A percentile compares a stretch with the other conserved stretches of the same genome.
These are phyloP conservation scores for Pseudogymnoascus sp. DNA, from an alignment of 2,329 filamentous ascomycete genomes.

Conservation along the genomic window DNA sequence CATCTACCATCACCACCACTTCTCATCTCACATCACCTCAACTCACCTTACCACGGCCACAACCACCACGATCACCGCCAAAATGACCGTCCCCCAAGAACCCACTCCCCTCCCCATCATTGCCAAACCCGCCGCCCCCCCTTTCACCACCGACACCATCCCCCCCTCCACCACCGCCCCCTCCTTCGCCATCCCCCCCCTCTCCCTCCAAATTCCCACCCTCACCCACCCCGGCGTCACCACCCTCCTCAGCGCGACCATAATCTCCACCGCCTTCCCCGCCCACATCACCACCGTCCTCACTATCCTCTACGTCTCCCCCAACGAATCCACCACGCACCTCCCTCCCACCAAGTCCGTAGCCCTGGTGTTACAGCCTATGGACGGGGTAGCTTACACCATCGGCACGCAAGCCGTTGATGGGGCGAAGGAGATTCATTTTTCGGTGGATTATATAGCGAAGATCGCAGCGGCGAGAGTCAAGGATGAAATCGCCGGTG, in stretches of 20 bases:
- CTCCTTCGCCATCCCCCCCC: constrained; percentile 35
- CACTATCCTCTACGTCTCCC: constrained; percentile 56
- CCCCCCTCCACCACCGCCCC: constrained; percentile 25
- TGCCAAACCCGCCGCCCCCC: not conserved
- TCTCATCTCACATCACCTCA: constrained; percentile 13
- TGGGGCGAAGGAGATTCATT: constrained; percentile 89
- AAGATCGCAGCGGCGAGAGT: constrained; percentile 35
- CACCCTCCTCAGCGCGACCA: constrained; percentile 58
- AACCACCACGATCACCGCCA: not conserved
- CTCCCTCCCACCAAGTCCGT: constrained; percentile 67
- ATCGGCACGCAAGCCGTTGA: constrained; percentile 67
- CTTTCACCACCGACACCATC: constrained; percentile 5
- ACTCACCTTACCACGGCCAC: constrained; percentile 10
- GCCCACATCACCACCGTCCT: constrained; percentile 60
- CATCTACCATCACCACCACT: constrained; percentile 14
- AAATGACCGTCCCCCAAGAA: not conserved
- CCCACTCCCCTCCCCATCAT: not conserved
- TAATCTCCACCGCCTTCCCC: constrained; percentile 53
- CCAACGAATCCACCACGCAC: constrained; percentile 31
- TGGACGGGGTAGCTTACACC: constrained; percentile 85
- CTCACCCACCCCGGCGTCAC: constrained; percentile 50
- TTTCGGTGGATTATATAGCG: constrained; percentile 68
- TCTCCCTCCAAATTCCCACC: constrained; percentile 52
- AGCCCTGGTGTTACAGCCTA: constrained; percentile 69
- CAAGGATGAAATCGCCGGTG: constrained; percentile 64